A percentile compares a stretch with the other conserved stretches of the same genome.
Conservation (phyloP, 352 stramenopile genomes). For the Nothophytophthora sp. region DNA sequence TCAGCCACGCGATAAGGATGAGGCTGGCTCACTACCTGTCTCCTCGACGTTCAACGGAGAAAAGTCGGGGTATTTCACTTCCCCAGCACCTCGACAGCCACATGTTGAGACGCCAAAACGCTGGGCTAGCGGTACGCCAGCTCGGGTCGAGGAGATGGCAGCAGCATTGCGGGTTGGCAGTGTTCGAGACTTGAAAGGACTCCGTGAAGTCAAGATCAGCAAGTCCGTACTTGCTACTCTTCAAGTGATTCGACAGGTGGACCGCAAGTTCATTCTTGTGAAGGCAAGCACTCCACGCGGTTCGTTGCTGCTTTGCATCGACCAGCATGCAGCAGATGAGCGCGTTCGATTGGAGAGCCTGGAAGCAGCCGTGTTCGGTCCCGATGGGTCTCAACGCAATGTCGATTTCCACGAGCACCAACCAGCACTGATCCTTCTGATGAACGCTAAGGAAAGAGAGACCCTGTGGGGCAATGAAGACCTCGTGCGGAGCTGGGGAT, state of each 20-base stretch:
- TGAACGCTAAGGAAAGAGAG: conserved; percentile 60
- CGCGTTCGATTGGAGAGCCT: conserved; percentile 85
- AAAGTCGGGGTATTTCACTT: conserved; percentile 22
- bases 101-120: conserved; percentile 7
- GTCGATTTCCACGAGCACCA: conserved; percentile 58
- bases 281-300: conserved; percentile 24
- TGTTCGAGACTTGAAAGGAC: conserved; percentile 17
- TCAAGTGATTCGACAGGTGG: conserved; percentile 87
- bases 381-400: conserved; percentile 43
- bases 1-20: too few species aligned
- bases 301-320: conserved; percentile 75
- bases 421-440: conserved; percentile 42
- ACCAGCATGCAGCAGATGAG: conserved; percentile 93
- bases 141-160: conserved; percentile 11
- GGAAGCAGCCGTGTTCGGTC: conserved; percentile 68
- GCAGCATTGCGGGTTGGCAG: conserved; percentile 36
- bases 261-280: conserved; percentile 91
- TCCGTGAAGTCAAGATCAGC: conserved; percentile 53
- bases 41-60: background rate
- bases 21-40: background rate
- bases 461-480: conserved; percentile 44
- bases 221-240: conserved; percentile 65
- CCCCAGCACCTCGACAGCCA: background rate
- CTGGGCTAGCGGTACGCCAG: background rate
- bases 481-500: conserved; percentile 82